Evolutionary conservation across 2,329 filamentous ascomycete species (phyloP).

Genomic region (Aspergillus caelatus): DNA sequence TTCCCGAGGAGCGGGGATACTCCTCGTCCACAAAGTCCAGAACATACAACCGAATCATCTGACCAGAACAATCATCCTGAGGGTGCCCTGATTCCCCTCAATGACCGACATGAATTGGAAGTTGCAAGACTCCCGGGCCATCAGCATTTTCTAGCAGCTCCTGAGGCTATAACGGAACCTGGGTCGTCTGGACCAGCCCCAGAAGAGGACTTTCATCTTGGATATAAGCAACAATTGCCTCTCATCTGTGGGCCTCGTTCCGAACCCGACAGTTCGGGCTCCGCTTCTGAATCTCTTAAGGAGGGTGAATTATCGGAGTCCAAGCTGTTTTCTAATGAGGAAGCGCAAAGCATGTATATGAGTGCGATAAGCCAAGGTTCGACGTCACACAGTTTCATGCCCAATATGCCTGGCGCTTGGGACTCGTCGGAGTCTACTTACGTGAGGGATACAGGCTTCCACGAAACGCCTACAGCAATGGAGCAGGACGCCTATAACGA

Average conservation of each 20-base stretch:
- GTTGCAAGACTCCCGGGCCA: neutral
- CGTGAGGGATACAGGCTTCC: slow-evolving; percentile 10
- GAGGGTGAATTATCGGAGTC: slow-evolving; percentile 48
- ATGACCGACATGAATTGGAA: slow-evolving; percentile 2
- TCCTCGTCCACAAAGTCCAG: slow-evolving; percentile 20
- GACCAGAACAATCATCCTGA: slow-evolving; percentile 10
- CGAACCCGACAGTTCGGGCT: slow-evolving; percentile 27
- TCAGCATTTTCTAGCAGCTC: neutral
- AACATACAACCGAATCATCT: slow-evolving; percentile 9
- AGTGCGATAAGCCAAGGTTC: slow-evolving; percentile 57
- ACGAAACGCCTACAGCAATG: slow-evolving; percentile 3
- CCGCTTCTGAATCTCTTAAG: slow-evolving; percentile 25
- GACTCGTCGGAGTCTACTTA: slow-evolving; percentile 30
- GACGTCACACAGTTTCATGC: slow-evolving; percentile 29
- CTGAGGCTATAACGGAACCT: neutral
- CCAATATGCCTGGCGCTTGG: slow-evolving; percentile 49
- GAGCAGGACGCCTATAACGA: slow-evolving; percentile 7
- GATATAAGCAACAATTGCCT: slow-evolving; percentile 1
- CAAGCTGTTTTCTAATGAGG: slow-evolving; percentile 51
- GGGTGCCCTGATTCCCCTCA: neutral
- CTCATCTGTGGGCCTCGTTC: slow-evolving; percentile 23
- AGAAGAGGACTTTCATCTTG: slow-evolving; percentile 1
- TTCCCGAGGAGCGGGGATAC: slow-evolving; percentile 19
- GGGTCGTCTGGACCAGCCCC: neutral
- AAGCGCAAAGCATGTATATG: slow-evolving; percentile 57